Base-by-base conservation (phyloP, 257 asterid genomes). In the Agastache rugosa region DNA sequence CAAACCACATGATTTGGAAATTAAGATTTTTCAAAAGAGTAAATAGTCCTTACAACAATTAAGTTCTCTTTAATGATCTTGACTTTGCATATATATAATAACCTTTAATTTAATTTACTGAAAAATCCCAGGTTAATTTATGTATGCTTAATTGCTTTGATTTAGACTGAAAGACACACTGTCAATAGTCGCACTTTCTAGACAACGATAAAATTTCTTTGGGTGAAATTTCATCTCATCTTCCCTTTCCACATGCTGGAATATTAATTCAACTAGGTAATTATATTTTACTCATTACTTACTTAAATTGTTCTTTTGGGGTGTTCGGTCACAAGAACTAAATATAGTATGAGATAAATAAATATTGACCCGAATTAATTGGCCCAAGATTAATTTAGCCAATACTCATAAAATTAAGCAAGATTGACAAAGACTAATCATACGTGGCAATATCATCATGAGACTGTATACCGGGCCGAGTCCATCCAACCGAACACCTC, bases 191-290 rank as follows among this genome's bases (percentile, higher is more conserved):
- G 62, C 11, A n/a, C 12, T 42, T 64, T 55, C 78, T 71, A 45
- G 65, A 54, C 34, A 63, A 20, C 60, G 34, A n/a, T 35, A 25
- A 44, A 17, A 59, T 15, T 48, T 59, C 62, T 61, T 44, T 67
- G 31, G 68, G 79, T 63, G 82, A 69, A 73, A 16, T 67, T 81
- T 72, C 77, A 25, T 45, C 60, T 25, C 59, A 70, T 73, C 63
- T 77, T 69, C 71, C 74, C 27, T 19, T 44, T 55, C 29, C 12
- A 35, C 53, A 58, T 62, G 37, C 67, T 37, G 37, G 37, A 31
- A n/a, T n/a, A n/a, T 1, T 37, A 22, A 54, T 9, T 45, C 64
- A 56, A 29, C 11, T 56, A 25, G 17, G n/a, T n/a, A n/a, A n/a
- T n/a, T n/a, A 63, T 56, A 64, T 19, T 48, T 47, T 22, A 25